Evolutionary conservation across 106 monocot species (phyloP), one percentile per base, ranked within the genome.

Genomic region (Apostasia ramifera): DNA sequence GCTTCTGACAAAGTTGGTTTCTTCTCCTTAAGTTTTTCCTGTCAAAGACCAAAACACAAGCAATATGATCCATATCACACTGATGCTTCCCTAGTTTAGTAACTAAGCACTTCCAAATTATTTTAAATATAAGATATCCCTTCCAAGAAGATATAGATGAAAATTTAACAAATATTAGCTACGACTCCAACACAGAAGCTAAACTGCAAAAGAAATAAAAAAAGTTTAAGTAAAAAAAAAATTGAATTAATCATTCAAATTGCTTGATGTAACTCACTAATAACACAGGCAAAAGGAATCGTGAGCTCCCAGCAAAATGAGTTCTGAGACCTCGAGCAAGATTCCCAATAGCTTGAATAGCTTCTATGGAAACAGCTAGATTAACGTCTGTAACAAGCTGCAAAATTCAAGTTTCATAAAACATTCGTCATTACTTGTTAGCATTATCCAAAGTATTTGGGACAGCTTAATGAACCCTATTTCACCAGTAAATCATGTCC

Each of bases 21-120:
- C 66, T 98, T 98, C 75, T 98, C 98, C 77, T 98, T 98, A 61
- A 98, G 62, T 50, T 98, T 98, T 80, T 98, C 98, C 98, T 98
- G 76, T 80, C 70, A 58, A 79, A 13, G 56, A 66, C n/a, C 59
- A 63, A 66, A 66, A 68, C 37, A 69, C 6, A 55, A 41, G 54
- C 54, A 8, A 61, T 7, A 11, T 63, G 54, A 67, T 47, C 37
- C 69, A 55, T 13, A 62, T 26, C 13, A 45, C 43, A 14, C 40
- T 1, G 59, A 59, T 26, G 26, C 26, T 26, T 26, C 0, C 26
- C 26, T 26, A 26, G 26, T 26, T 26, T 26, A 26, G 8, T 2
- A 59, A 59, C 2, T 38, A 62, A 44, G 44, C 44, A 62, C 38
- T 59, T 59, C 37, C 2, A 41, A 42, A 1, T 7, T 40, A 59